Percentiles rank a stretch among this genome's conserved stretches.
Evolutionary conservation across 108 stramenopile species (phyloP).

Genomic region (Nitzschia sp.): DNA sequence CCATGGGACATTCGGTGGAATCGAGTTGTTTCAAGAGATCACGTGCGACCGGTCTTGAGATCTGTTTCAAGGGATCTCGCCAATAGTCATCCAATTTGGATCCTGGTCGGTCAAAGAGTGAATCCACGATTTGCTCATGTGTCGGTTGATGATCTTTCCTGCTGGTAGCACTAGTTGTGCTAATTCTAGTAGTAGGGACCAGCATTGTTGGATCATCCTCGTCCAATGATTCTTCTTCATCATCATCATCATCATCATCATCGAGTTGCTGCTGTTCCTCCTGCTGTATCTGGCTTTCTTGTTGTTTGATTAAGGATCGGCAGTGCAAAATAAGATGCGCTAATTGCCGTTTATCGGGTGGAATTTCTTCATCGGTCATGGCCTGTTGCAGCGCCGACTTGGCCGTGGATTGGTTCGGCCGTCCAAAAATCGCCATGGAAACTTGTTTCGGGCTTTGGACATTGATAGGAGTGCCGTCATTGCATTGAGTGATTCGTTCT

Average conservation of each 20-base stretch:
- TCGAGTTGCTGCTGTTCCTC: not conserved
- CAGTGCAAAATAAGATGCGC: slow-evolving; percentile 61
- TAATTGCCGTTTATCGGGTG: slow-evolving; percentile 23
- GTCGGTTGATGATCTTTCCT: not conserved
- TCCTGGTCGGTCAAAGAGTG: slow-evolving; percentile 21
- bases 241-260: not conserved
- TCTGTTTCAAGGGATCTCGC: slow-evolving; percentile 55
- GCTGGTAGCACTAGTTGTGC: not conserved
- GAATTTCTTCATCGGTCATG: slow-evolving; percentile 16
- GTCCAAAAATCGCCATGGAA: slow-evolving; percentile 61
- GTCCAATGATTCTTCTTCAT: not conserved
- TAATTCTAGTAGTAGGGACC: not conserved
- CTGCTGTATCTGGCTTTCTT: not conserved
- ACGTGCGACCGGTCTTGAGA: slow-evolving; percentile 61
- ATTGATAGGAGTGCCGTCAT: slow-evolving; percentile 42
- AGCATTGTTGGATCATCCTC: not conserved
- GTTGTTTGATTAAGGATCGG: slow-evolving; percentile 7
- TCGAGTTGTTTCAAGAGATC: slow-evolving; percentile 66
- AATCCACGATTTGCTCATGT: slow-evolving; percentile 29
- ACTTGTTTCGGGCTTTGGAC: slow-evolving; percentile 75
- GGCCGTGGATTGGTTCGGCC: slow-evolving; percentile 17
- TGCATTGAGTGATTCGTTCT: not conserved
- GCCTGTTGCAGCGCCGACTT: slow-evolving; percentile 23
- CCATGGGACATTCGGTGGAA: slow-evolving; percentile 71
- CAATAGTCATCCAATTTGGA: slow-evolving; percentile 62